phyloP scores from a whole-genome alignment of 495 filamentous ascomycete genomes.

The Rhizodiscina lignyota region DNA sequence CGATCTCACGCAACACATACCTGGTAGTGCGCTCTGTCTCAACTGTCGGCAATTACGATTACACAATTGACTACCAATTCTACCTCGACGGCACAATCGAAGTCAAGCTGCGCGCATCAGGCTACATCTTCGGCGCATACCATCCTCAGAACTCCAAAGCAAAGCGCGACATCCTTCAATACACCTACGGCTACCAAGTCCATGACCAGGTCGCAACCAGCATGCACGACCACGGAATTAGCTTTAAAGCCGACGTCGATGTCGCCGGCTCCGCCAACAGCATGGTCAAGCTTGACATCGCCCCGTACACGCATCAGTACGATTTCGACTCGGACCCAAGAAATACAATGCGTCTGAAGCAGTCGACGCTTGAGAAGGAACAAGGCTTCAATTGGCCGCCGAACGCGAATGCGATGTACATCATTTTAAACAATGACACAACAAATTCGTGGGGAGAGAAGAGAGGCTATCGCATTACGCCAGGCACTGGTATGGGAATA shows the following conservation, averaged over 20 bases:
- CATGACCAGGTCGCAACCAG: slow-evolving; percentile 7
- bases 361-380: slow-evolving; percentile 3
- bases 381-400: slow-evolving; percentile 10
- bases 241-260: slow-evolving; percentile 12
- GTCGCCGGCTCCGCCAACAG: slow-evolving; percentile 5
- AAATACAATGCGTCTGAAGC: slow-evolving; percentile 6
- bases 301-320: slow-evolving; percentile 6
- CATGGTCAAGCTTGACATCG: slow-evolving; percentile 5
- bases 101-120: slow-evolving; percentile 7
- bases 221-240: slow-evolving; percentile 10
- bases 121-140: slow-evolving; percentile 2
- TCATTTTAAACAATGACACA: slow-evolving; percentile 6
- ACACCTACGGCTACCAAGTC: slow-evolving; percentile 6
- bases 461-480: slow-evolving; percentile 11
- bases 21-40: slow-evolving; percentile 5
- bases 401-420: slow-evolving; percentile 11
- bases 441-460: slow-evolving; percentile 10
- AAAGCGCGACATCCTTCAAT: slow-evolving; percentile 5
- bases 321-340: slow-evolving; percentile 5
- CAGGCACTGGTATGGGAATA: slow-evolving; percentile 6
- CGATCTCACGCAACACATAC: background rate
- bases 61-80: slow-evolving; percentile 11
- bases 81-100: slow-evolving; percentile 10
- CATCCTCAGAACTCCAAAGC: no score
- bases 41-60: slow-evolving; percentile 13